Evolutionary conservation across 2,329 filamentous ascomycete genomes (phyloP).

Genomic region (Scedosporium dehoogii): DNA sequence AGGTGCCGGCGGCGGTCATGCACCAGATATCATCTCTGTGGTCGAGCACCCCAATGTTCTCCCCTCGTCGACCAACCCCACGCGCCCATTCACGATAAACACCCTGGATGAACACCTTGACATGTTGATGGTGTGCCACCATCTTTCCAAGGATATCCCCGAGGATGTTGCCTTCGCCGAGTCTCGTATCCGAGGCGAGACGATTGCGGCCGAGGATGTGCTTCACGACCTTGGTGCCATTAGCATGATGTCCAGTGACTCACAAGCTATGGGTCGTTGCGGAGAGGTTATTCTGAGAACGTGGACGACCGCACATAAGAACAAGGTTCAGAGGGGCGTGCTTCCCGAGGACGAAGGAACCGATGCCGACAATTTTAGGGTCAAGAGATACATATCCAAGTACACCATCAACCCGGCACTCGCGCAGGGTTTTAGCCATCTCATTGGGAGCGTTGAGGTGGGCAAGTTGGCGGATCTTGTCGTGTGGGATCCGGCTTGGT

Average conservation of each 20-base stretch:
- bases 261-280: conserved; percentile 92
- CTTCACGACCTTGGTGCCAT: conserved; percentile 92
- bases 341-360: conserved; percentile 71
- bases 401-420: conserved; percentile 94
- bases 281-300: conserved; percentile 88
- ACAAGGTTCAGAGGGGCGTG: conserved; percentile 72
- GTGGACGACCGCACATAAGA: conserved; percentile 97
- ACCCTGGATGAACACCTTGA: conserved; percentile 94
- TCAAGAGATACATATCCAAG: conserved; percentile 88
- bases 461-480: conserved; percentile 87
- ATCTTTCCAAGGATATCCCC: conserved; percentile 82
- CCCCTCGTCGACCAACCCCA: conserved; percentile 86
- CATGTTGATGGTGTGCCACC: conserved; percentile 98
- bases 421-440: conserved; percentile 79
- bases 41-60: conserved; percentile 84
- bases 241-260: conserved; percentile 94
- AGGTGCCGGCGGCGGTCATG: conserved; percentile 88
- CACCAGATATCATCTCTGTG: conserved; percentile 90
- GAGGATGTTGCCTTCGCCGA: conserved; percentile 96
- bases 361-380: conserved; percentile 79
- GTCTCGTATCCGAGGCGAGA: conserved; percentile 87
- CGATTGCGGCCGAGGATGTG: conserved; percentile 92
- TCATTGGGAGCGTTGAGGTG: conserved; percentile 78
- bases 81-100: conserved; percentile 80
- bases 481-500: conserved; percentile 75